phyloP scores from a whole-genome alignment of 257 asterid species.

The Nicotiana benthamiana region DNA sequence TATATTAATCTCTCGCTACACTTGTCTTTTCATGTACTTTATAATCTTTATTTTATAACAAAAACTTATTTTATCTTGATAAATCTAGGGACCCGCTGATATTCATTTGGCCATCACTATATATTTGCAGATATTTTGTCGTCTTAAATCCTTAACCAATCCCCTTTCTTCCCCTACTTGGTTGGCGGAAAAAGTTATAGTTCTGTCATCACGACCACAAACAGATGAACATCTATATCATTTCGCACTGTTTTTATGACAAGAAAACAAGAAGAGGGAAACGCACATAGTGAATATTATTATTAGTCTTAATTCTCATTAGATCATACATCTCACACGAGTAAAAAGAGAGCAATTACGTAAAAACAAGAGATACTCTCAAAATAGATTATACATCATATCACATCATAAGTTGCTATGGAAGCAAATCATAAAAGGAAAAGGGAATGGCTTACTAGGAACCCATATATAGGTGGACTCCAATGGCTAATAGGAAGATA shows the following conservation, averaged over 20 bases:
- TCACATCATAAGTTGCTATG: background rate
- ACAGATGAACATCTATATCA: background rate
- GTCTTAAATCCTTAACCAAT: too few species aligned
- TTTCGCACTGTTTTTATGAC: background rate
- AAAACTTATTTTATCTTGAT: too few species aligned
- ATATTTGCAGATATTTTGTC: too few species aligned
- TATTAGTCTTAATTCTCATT: background rate
- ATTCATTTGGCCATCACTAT: too few species aligned
- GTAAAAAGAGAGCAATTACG: background rate
- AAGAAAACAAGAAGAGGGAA: background rate
- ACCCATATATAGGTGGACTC: conserved; percentile 68
- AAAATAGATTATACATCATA: background rate
- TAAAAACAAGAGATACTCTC: background rate
- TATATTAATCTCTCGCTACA: too few species aligned
- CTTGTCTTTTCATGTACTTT: too few species aligned
- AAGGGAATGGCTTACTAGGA: conserved; percentile 6
- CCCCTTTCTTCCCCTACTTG: too few species aligned
- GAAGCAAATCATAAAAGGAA: background rate
- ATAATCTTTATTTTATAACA: too few species aligned
- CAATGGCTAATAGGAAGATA: conserved; percentile 69
- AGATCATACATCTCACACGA: background rate
- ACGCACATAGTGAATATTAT: too few species aligned
- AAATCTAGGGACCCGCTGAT: too few species aligned
- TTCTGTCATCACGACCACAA: background rate
- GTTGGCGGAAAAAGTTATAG: too few species aligned